phyloP scores from a whole-genome alignment of 345 rosid species.

The Pistacia integerrima region DNA sequence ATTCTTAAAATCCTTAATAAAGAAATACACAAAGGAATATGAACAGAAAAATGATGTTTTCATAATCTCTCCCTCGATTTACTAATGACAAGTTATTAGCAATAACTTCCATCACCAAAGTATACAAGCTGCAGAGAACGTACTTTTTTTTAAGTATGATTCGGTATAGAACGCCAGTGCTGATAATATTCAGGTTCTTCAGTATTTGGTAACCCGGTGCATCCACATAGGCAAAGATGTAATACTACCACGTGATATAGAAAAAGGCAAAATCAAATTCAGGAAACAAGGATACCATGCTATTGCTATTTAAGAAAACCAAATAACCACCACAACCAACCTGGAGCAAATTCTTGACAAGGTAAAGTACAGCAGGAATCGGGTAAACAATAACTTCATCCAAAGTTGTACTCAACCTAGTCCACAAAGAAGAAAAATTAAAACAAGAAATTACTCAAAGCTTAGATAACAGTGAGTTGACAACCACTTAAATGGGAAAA shows the following conservation, averaged over 20 bases:
- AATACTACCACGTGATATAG: conserved; percentile 63
- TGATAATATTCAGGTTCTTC: conserved; percentile 95
- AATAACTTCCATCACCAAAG: not conserved
- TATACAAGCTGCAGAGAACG: conserved; percentile 20
- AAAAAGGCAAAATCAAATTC: conserved; percentile 13
- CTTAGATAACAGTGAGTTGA: not conserved
- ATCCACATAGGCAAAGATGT: conserved; percentile 94
- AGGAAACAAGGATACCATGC: conserved; percentile 8
- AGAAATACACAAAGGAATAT: not conserved
- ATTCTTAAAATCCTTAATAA: not conserved
- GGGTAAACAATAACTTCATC: conserved; percentile 93
- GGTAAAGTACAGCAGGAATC: conserved; percentile 90
- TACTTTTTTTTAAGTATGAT: conserved; percentile 92
- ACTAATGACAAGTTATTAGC: not conserved
- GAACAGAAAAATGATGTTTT: not conserved
- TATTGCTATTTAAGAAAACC: conserved; percentile 3
- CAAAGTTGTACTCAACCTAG: conserved; percentile 83
- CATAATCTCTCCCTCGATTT: not conserved
- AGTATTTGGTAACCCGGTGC: conserved; percentile 98
- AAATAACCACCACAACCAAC: conserved; percentile 33
- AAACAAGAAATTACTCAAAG: not conserved
- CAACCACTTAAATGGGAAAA: not conserved
- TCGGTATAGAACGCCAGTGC: conserved; percentile 90
- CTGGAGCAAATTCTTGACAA: conserved; percentile 96
- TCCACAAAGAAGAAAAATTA: conserved; percentile 25